phyloP scores from a whole-genome alignment of 306 rosid species.

The Prunus padus region DNA sequence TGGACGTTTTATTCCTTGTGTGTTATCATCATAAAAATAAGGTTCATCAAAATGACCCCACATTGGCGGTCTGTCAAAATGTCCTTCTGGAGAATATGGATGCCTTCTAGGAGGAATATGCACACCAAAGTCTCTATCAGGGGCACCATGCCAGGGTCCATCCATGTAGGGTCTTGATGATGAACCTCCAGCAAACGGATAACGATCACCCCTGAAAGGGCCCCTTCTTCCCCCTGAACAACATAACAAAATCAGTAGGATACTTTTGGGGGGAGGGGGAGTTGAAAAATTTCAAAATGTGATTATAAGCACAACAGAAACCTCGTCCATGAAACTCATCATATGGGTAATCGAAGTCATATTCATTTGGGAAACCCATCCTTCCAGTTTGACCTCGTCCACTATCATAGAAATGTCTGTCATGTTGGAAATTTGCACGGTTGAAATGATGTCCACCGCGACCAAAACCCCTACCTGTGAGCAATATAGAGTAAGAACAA shows the following conservation, averaged over 20 bases:
- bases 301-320: conserved; percentile 24
- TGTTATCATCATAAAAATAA: conserved; percentile 40
- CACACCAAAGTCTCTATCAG: conserved; percentile 50
- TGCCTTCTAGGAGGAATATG: conserved; percentile 52
- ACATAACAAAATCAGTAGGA: conserved; percentile 3
- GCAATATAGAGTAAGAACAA: conserved; percentile 6
- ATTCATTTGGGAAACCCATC: conserved; percentile 37
- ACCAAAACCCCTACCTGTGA: conserved; percentile 56
- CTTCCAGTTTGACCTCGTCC: conserved; percentile 52
- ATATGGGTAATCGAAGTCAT: conserved; percentile 31
- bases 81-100: conserved; percentile 53
- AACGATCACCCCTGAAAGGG: conserved; percentile 44
- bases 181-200: conserved; percentile 45
- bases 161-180: conserved; percentile 44
- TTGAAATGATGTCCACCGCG: conserved; percentile 43
- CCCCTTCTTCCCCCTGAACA: conserved; percentile 53
- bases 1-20: conserved; percentile 67
- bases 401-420: conserved; percentile 44
- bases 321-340: conserved; percentile 55
- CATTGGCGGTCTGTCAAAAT: conserved; percentile 42
- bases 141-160: conserved; percentile 51
- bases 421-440: conserved; percentile 45
- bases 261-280: not conserved
- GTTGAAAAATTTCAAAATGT: conserved; percentile 8
- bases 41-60: conserved; percentile 59